Conservation (phyloP, 2,329 filamentous ascomycete genomes). For the Talaromyces piceae region DNA sequence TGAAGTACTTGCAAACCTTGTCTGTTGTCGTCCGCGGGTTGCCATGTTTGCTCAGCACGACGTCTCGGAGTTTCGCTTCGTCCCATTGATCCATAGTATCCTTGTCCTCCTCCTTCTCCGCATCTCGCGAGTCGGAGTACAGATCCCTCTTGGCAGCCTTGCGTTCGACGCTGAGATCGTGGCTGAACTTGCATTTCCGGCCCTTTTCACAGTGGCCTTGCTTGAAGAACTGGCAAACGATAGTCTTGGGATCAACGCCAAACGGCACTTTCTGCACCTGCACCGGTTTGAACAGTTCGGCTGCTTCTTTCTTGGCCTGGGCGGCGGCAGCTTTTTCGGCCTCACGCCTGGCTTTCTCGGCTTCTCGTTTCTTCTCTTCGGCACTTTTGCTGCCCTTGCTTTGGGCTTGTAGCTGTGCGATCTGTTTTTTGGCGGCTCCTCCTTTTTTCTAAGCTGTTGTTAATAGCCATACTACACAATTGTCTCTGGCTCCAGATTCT, state of each 20-base stretch:
- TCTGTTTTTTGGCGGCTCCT: slow-evolving; percentile 78
- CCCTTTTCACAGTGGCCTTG: slow-evolving; percentile 97
- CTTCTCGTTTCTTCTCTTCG: slow-evolving; percentile 75
- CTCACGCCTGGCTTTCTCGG: slow-evolving; percentile 59
- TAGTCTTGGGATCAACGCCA: slow-evolving; percentile 95
- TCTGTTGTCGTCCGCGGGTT: slow-evolving; percentile 94
- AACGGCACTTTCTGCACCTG: slow-evolving; percentile 98
- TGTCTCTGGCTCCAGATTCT: background rate
- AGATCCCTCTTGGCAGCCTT: slow-evolving; percentile 89
- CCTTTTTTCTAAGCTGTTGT: slow-evolving; percentile 66
- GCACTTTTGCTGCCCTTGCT: slow-evolving; percentile 67
- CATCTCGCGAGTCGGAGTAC: slow-evolving; percentile 74
- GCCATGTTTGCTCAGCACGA: slow-evolving; percentile 92
- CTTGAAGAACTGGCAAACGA: slow-evolving; percentile 94
- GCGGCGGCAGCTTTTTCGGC: slow-evolving; percentile 90
- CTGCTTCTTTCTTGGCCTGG: slow-evolving; percentile 69
- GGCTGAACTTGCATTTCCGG: slow-evolving; percentile 95
- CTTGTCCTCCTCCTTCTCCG: slow-evolving; percentile 48
- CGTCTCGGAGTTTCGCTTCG: slow-evolving; percentile 85
- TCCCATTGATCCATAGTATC: slow-evolving; percentile 97
- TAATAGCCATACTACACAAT: background rate
- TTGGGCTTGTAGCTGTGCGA: slow-evolving; percentile 72
- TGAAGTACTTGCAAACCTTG: slow-evolving; percentile 99
- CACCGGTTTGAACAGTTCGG: slow-evolving; percentile 79
- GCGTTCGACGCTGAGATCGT: slow-evolving; percentile 80